Evolutionary conservation across 2,329 filamentous ascomycete species (phyloP), one percentile per base, ranked within the genome.

Genomic region (Diaporthe sp.): DNA sequence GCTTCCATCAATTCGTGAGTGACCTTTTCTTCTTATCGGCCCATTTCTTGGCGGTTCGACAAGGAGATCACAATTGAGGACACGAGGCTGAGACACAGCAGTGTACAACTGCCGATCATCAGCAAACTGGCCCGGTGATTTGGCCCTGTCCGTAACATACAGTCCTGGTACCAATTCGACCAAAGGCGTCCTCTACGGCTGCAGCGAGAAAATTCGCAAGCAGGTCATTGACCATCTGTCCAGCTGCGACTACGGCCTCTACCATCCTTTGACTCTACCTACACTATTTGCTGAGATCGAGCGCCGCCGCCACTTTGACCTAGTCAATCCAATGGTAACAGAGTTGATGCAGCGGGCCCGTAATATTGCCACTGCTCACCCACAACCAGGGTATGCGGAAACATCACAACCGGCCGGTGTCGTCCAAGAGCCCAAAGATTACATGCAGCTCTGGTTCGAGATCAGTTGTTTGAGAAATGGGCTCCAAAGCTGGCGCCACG

Each of bases 61-160:
- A 37, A 10, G 8, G 34, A 4, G 10, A 28, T 28, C 25, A 31
- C 25, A 28, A 15, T 51, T 4, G 4, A 8, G 15, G 47, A 7
- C 47, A 51, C 6, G 2, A 15, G 10, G 51, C 51, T 55, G 13
- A 55, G 10, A 25, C n/a, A 25, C 17, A 55, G 25, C 12, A 67
- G 61, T 67, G 3, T 67, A 67, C n/a, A 67, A 67, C 20, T 67
- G 61, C 22, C 34, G 61, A 25, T 67, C 61, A 9, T 67, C 61
- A 28, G 61, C 61, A 22, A 47, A 42, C 25, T 67, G 61, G 61
- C 34, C 34, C 8, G 61, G 39, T 28, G 61, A 67, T n/a, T 28
- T 67, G 34, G 61, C 61, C 28, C 12, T 67, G 8, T 67, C 61
- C 15, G 31, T 49, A 22, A 67, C 61, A 42, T 42, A 42, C 42